A percentile compares a stretch with the other conserved stretches of the same genome.
Conservation (phyloP, 257 asterid genomes). For the Echium plantagineum region DNA sequence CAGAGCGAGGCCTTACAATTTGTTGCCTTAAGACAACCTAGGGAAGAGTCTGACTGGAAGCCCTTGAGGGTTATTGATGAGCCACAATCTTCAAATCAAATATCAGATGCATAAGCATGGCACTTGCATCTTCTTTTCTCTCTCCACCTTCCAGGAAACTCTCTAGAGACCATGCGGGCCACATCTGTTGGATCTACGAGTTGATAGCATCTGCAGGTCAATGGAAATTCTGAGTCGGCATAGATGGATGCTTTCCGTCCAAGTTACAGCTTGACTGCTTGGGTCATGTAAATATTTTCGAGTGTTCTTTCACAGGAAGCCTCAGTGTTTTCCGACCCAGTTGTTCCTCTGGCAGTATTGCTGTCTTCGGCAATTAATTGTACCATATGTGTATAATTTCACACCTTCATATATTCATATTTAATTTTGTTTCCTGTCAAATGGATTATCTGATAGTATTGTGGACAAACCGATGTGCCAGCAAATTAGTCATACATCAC, state of each 20-base stretch:
- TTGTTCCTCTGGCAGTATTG: not conserved
- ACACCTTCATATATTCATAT: not conserved
- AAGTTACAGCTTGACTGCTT: not conserved
- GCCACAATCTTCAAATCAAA: slow-evolving; percentile 13
- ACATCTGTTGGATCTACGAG: not conserved
- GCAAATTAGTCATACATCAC: too few relatives aligned
- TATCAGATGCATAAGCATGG: slow-evolving; percentile 4
- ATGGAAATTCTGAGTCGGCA: not conserved
- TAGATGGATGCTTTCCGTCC: not conserved
- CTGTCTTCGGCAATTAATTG: not conserved
- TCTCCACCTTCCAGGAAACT: not conserved
- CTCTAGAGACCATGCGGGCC: not conserved
- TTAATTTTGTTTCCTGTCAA: too few relatives aligned
- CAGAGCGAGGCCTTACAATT: slow-evolving; percentile 84
- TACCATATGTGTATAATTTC: not conserved
- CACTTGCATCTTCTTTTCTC: too few relatives aligned
- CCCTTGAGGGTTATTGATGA: slow-evolving; percentile 55
- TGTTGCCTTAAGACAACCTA: slow-evolving; percentile 77
- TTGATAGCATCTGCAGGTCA: not conserved
- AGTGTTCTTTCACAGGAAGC: too few relatives aligned
- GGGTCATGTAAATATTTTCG: not conserved
- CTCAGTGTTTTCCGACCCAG: not conserved
- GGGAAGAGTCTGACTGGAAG: slow-evolving; percentile 69
- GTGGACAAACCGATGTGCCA: too few relatives aligned
- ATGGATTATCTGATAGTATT: too few relatives aligned